Evolutionary conservation across 2,329 filamentous ascomycete species (phyloP).

Genomic region (Epichloe glyceriae): DNA sequence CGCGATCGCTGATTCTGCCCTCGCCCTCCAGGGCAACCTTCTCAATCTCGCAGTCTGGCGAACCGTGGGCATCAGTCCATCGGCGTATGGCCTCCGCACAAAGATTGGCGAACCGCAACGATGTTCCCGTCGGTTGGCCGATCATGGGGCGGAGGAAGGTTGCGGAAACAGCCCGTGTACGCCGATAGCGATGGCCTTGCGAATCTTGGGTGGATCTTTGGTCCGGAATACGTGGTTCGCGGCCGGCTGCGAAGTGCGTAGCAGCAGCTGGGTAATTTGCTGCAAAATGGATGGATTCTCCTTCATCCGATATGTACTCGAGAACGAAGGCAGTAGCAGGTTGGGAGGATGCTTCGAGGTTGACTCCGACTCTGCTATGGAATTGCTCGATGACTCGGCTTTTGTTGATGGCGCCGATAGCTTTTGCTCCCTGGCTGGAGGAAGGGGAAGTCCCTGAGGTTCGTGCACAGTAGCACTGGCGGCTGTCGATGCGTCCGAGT

Average conservation of each 20-base stretch:
- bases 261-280: conserved; percentile 46
- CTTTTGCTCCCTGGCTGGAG: conserved; percentile 3
- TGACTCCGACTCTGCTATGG: conserved; percentile 30
- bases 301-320: conserved; percentile 52
- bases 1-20: conserved; percentile 77
- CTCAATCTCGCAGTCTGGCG: conserved; percentile 68
- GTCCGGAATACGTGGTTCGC: conserved; percentile 60
- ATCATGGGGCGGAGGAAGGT: conserved; percentile 78
- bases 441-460: conserved; percentile 3
- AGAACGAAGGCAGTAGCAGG: conserved; percentile 56
- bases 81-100: conserved; percentile 70
- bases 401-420: conserved; percentile 7
- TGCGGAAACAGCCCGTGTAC: conserved; percentile 87
- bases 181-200: conserved; percentile 81
- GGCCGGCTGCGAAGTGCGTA: conserved; percentile 41
- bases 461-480: conserved; percentile 2
- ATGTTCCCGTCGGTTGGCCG: conserved; percentile 90
- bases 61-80: conserved; percentile 67
- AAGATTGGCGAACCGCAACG: conserved; percentile 80
- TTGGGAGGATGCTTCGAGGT: conserved; percentile 39
- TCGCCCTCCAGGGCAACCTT: conserved; percentile 93
- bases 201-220: conserved; percentile 58
- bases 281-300: conserved; percentile 59
- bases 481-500: conserved; percentile 21
- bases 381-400: conserved; percentile 13